Evolutionary conservation across 495 filamentous ascomycete genomes (phyloP).

Genomic region (Parathielavia hyrcaniae): DNA sequence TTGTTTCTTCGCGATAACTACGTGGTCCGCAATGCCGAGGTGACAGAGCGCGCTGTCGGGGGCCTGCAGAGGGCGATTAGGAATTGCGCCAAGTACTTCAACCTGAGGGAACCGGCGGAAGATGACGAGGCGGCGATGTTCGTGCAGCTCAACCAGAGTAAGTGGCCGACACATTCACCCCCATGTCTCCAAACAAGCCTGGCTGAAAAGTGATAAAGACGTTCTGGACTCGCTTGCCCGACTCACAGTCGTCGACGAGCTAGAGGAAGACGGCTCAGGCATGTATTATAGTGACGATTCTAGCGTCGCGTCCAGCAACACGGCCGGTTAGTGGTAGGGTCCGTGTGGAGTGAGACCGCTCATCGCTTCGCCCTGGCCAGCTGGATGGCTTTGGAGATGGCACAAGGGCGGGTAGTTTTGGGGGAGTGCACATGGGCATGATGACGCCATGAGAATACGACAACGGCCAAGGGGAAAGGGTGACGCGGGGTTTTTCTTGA

Average conservation of each 20-base stretch:
- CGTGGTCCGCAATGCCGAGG: constrained; percentile 34
- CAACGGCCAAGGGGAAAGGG: background rate
- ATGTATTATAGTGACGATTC: constrained; percentile 42
- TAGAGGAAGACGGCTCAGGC: constrained; percentile 53
- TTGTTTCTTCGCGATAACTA: constrained; percentile 42
- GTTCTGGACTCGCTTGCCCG: constrained; percentile 38
- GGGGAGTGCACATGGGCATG: background rate
- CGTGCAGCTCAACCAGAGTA: constrained; percentile 38
- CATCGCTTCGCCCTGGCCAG: constrained; percentile 38
- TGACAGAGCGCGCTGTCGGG: constrained; percentile 37
- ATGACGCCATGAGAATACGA: constrained; percentile 1
- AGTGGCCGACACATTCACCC: constrained; percentile 16
- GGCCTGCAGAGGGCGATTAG: constrained; percentile 40
- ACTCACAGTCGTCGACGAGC: constrained; percentile 46
- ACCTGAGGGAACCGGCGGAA: constrained; percentile 34
- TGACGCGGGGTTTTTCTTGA: too few species aligned
- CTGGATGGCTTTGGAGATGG: constrained; percentile 35
- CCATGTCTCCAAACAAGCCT: background rate
- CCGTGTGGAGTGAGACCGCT: constrained; percentile 41
- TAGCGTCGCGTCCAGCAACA: constrained; percentile 37
- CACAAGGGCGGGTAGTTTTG: constrained; percentile 19
- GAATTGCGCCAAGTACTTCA: constrained; percentile 39
- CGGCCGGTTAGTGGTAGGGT: constrained; percentile 32
- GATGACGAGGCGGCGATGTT: constrained; percentile 35
- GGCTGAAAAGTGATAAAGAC: constrained; percentile 31